A percentile compares a stretch with the other conserved stretches of the same genome.
Evolutionary conservation across 2,329 filamentous ascomycete species (phyloP).

Genomic region (Sarocladium kiliense): DNA sequence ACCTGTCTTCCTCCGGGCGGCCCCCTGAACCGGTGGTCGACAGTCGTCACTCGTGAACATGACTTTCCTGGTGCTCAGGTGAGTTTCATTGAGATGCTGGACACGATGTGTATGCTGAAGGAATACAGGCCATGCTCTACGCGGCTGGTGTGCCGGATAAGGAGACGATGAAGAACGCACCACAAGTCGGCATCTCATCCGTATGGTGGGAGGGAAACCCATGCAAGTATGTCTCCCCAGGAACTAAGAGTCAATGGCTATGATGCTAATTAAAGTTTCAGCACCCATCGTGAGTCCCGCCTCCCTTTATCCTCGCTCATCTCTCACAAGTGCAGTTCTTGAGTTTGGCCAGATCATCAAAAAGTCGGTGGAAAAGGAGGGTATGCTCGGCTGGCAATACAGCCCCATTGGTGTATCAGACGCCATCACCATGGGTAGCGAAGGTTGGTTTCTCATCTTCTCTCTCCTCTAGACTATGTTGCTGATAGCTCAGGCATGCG

Average conservation of each 20-base stretch:
- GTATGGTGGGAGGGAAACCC: slow-evolving; percentile 99
- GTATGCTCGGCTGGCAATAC: slow-evolving; percentile 93
- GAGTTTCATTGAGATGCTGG: slow-evolving; percentile 15
- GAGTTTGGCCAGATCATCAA: slow-evolving; percentile 88
- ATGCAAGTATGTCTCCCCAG: slow-evolving; percentile 66
- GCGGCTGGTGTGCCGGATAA: slow-evolving; percentile 81
- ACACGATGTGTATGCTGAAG: neutral
- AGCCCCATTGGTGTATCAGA: slow-evolving; percentile 87
- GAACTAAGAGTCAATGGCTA: neutral
- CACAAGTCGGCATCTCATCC: slow-evolving; percentile 84
- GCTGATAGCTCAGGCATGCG: slow-evolving; percentile 66
- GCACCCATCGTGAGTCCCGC: slow-evolving; percentile 34
- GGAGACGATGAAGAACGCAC: slow-evolving; percentile 81
- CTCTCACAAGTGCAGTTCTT: slow-evolving; percentile 49
- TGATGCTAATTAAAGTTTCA: slow-evolving; percentile 13
- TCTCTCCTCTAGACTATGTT: neutral
- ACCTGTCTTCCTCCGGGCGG: slow-evolving; percentile 45
- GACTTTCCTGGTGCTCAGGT: slow-evolving; percentile 90
- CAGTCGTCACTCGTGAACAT: slow-evolving; percentile 75
- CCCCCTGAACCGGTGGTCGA: slow-evolving; percentile 77
- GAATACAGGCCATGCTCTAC: slow-evolving; percentile 79
- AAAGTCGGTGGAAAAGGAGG: slow-evolving; percentile 69
- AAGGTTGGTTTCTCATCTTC: slow-evolving; percentile 48
- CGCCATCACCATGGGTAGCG: slow-evolving; percentile 91
- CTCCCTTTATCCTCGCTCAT: neutral